phyloP scores from a whole-genome alignment of 2,329 filamentous ascomycete genomes.

The Fusarium sp. region DNA sequence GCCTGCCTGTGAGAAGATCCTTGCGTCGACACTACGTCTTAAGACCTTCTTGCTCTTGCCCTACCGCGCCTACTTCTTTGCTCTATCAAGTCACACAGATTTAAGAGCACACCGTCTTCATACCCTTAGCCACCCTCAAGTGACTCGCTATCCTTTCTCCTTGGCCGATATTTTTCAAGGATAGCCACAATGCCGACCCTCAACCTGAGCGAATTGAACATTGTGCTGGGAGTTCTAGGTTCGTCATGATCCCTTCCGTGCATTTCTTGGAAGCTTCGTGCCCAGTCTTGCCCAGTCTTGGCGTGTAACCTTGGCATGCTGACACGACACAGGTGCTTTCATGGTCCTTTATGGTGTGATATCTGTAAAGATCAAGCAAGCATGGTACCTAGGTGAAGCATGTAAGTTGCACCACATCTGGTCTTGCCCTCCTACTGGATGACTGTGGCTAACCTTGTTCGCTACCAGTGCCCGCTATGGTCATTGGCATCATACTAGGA shows the following conservation, averaged over 20 bases:
- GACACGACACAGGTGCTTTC: conserved; percentile 53
- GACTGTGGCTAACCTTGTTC: background rate
- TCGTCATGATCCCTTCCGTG: conserved; percentile 21
- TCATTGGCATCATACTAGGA: conserved; percentile 65
- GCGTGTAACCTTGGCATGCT: background rate
- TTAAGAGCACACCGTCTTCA: background rate
- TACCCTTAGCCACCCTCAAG: background rate
- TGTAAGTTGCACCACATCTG: conserved; percentile 49
- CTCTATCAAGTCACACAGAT: background rate
- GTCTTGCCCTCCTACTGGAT: background rate
- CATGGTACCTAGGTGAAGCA: conserved; percentile 67
- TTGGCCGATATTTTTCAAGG: background rate
- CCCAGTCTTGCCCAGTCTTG: conserved; percentile 2
- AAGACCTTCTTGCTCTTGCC: background rate
- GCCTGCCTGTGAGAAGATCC: background rate
- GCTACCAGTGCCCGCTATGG: conserved; percentile 62
- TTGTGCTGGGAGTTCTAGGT: conserved; percentile 60
- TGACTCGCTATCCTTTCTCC: background rate
- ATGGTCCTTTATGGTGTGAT: conserved; percentile 61
- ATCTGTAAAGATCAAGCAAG: conserved; percentile 63
- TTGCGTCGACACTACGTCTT: background rate
- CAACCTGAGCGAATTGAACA: conserved; percentile 63
- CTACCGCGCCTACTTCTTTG: background rate
- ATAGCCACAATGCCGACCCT: conserved; percentile 42
- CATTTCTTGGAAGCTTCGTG: background rate